Conservation (phyloP, 148 eudicot species). For the Nepenthes gracilis region DNA sequence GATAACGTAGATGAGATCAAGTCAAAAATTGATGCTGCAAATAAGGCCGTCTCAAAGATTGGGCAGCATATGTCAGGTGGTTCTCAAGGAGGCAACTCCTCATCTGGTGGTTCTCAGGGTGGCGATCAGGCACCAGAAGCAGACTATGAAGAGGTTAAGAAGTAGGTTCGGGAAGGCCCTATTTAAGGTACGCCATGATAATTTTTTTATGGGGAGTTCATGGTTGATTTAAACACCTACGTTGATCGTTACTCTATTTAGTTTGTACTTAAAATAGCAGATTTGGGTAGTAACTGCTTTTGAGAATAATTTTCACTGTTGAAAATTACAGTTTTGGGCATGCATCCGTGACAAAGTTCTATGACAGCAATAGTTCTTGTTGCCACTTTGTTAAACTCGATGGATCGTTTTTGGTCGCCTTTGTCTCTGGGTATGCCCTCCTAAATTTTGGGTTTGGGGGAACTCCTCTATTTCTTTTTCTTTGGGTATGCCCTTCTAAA, state of each 20-base stretch:
- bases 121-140: slow-evolving; percentile 89
- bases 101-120: slow-evolving; percentile 29
- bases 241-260: neutral
- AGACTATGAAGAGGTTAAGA: slow-evolving; percentile 90
- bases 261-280: no score
- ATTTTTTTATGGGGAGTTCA: neutral
- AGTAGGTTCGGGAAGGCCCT: slow-evolving; percentile 15
- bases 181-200: neutral
- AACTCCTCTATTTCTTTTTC: no score
- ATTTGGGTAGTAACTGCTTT: no score
- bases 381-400: no score
- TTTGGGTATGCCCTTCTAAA: no score
- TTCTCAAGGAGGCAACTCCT: slow-evolving; percentile 16
- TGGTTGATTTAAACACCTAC: neutral
- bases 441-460: no score
- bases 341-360: no score
- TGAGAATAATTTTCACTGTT: no score
- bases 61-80: slow-evolving; percentile 86
- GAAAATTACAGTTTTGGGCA: no score
- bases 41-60: slow-evolving; percentile 87
- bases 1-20: slow-evolving; percentile 70
- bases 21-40: slow-evolving; percentile 71
- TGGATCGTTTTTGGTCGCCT: no score
- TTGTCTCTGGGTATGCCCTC: no score
- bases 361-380: no score